Conservation (phyloP, 495 filamentous ascomycete genomes). For the Aspergillus indologenus region DNA sequence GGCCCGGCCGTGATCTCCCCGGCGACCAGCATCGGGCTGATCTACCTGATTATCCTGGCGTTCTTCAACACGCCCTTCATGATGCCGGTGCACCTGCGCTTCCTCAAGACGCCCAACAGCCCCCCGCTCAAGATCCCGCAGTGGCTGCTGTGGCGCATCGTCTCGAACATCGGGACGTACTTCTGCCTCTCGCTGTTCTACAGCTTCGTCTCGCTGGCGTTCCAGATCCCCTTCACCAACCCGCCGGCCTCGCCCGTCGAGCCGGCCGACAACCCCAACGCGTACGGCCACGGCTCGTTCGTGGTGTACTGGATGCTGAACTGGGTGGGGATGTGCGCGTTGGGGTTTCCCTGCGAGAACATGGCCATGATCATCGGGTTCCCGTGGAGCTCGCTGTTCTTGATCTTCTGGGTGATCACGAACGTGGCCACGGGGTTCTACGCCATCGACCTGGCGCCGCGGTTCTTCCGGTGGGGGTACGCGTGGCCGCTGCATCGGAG, state of each 20-base stretch:
- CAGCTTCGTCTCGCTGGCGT: constrained; percentile 62
- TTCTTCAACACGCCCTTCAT: constrained; percentile 73
- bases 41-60: constrained; percentile 70
- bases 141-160: constrained; percentile 59
- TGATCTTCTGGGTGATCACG: constrained; percentile 76
- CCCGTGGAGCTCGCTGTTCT: constrained; percentile 66
- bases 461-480: constrained; percentile 66
- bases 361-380: constrained; percentile 66
- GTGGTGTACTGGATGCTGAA: constrained; percentile 75
- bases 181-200: constrained; percentile 66
- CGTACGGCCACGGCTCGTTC: constrained; percentile 60
- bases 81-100: constrained; percentile 62
- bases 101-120: constrained; percentile 46
- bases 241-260: constrained; percentile 40
- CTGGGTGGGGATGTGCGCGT: constrained; percentile 64
- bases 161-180: constrained; percentile 59
- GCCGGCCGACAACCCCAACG: constrained; percentile 48
- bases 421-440: constrained; percentile 68
- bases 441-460: constrained; percentile 53
- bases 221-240: constrained; percentile 60
- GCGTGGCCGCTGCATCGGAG: constrained; percentile 69
- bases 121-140: constrained; percentile 60
- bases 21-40: constrained; percentile 62
- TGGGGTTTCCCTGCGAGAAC: constrained; percentile 70
- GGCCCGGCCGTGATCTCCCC: constrained; percentile 53